Conservation (phyloP, 108 stramenopile genomes). For the Skeletonema costatum region DNA sequence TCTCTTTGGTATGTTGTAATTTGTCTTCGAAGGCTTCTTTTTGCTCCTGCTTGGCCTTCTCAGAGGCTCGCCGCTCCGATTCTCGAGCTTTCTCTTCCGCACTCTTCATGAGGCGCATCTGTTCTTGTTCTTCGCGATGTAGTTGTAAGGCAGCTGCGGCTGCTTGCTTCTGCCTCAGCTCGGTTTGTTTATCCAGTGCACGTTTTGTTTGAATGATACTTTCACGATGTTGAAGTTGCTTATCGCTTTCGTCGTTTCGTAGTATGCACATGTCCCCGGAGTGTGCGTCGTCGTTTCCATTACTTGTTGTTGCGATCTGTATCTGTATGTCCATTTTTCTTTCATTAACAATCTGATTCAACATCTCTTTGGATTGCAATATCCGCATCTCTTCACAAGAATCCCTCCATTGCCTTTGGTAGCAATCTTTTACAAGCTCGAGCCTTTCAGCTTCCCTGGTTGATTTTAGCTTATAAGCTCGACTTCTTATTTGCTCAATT, state of each 20-base stretch:
- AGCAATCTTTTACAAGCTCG: constrained; percentile 60
- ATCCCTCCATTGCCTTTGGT: constrained; percentile 68
- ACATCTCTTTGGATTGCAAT: constrained; percentile 54
- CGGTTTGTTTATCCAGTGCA: constrained; percentile 45
- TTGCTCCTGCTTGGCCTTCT: constrained; percentile 29
- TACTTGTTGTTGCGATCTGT: not conserved
- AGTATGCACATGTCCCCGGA: constrained; percentile 11
- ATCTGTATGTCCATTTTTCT: constrained; percentile 6
- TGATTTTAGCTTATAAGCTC: constrained; percentile 41
- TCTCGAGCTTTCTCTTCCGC: constrained; percentile 25
- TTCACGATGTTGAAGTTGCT: constrained; percentile 6
- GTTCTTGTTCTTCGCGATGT: constrained; percentile 38
- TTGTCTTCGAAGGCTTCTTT: constrained; percentile 25
- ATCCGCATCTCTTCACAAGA: constrained; percentile 71
- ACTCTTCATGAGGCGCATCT: constrained; percentile 10
- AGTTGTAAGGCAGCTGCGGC: constrained; percentile 5
- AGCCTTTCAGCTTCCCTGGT: constrained; percentile 41
- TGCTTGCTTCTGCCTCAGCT: constrained; percentile 35
- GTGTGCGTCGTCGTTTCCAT: not conserved
- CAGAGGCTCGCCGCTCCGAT: constrained; percentile 9
- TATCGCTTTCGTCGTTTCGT: constrained; percentile 19
- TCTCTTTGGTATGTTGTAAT: constrained; percentile 15
- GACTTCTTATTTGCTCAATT: constrained; percentile 42
- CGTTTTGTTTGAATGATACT: constrained; percentile 10
- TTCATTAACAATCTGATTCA: constrained; percentile 37